A percentile compares a stretch with the other conserved stretches of the same genome.
phyloP scores from a whole-genome alignment of 2,329 filamentous ascomycete species.

The Zalaria sp. region DNA sequence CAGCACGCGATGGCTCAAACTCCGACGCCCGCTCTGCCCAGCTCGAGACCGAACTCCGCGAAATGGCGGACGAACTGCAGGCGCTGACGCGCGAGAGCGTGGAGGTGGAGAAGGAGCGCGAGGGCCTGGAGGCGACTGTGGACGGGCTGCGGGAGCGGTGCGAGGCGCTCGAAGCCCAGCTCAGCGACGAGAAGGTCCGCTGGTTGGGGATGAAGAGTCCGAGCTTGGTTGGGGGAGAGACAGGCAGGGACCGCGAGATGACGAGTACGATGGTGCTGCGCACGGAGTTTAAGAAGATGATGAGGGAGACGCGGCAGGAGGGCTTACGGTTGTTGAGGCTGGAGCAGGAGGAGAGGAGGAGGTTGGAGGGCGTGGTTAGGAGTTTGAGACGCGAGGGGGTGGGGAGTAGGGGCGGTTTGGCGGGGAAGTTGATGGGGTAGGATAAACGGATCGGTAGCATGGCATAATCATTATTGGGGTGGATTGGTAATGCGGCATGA shows the following conservation, averaged over 20 bases:
- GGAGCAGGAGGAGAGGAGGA: constrained; percentile 49
- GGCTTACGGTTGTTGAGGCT: constrained; percentile 51
- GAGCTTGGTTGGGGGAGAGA: constrained; percentile 16
- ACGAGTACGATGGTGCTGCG: constrained; percentile 56
- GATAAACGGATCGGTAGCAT: no score
- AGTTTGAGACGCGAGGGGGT: constrained; percentile 2
- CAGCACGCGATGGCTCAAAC: constrained; percentile 19
- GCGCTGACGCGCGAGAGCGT: constrained; percentile 55
- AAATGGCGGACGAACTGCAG: constrained; percentile 57
- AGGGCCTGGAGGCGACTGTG: constrained; percentile 47
- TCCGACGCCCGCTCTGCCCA: constrained; percentile 12
- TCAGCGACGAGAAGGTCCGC: constrained; percentile 53
- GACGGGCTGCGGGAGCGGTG: constrained; percentile 50
- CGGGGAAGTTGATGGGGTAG: no score
- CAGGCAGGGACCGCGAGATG: constrained; percentile 29
- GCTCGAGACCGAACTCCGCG: constrained; percentile 50
- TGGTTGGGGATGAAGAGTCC: constrained; percentile 49
- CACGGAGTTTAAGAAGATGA: constrained; percentile 70
- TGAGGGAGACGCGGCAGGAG: constrained; percentile 56
- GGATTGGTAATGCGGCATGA: no score
- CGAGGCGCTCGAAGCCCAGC: constrained; percentile 47
- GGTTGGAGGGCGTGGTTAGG: constrained; percentile 6
- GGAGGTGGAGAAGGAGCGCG: constrained; percentile 57
- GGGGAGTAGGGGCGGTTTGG: no score
- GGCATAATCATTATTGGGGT: no score